phyloP scores from a whole-genome alignment of 495 filamentous ascomycete species.

The Neurospora sp. region DNA sequence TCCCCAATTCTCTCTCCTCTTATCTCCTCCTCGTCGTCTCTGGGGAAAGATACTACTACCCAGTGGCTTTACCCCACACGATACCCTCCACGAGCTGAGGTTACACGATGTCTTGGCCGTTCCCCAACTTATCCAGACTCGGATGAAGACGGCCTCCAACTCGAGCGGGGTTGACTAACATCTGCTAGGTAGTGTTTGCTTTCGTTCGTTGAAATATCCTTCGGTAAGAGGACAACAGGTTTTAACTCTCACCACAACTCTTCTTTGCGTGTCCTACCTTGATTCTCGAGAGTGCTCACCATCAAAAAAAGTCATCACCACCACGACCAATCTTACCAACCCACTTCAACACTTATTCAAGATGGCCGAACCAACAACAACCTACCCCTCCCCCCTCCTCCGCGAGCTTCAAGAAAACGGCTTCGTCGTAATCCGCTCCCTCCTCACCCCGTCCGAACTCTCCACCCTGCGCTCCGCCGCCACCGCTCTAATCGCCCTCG shows the following conservation, averaged over 20 bases:
- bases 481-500: conserved; percentile 40
- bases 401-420: conserved; percentile 20
- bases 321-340: background rate
- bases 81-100: background rate
- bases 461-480: conserved; percentile 44
- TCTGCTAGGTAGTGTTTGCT: background rate
- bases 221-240: background rate
- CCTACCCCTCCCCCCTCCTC: conserved; percentile 14
- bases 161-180: background rate
- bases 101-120: background rate
- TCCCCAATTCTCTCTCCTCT: background rate
- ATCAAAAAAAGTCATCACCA: background rate
- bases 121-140: background rate
- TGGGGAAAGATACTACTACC: background rate
- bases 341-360: background rate
- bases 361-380: background rate
- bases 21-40: background rate
- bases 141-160: background rate
- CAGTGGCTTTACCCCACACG: background rate
- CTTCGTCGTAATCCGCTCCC: conserved; percentile 27
- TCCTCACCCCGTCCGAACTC: conserved; percentile 21
- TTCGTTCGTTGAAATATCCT: background rate
- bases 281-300: background rate
- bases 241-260: background rate
- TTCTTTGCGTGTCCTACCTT: background rate